Base-by-base conservation (phyloP, 331 rosid species). In the Prunus yedoensis region DNA sequence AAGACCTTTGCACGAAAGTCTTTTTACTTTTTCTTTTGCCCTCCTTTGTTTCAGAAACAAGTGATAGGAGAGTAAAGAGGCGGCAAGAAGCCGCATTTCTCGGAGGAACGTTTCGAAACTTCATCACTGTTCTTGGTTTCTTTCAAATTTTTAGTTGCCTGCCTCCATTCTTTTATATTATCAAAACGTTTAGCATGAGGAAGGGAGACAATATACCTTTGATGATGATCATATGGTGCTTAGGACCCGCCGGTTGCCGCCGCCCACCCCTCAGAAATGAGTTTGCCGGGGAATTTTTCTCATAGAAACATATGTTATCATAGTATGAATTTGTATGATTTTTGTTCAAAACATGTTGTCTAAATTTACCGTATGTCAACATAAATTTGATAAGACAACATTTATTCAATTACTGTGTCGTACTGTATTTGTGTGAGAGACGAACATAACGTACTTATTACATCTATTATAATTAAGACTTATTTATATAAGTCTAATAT, bases 81-180 rank as follows among this genome's bases (percentile, higher is more conserved):
- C 90, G 90, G 97, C 97, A 90, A 90, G 92, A 74, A 86, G 90
- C 91, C 97, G 94, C 90, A 87, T 87, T 92, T 85, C 35, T 88
- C 92, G 96, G 92, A 79, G 86, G 86, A 85, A 85, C 90, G 84
- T 87, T 91, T 87, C 84, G 89, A 75, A 53, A 71, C 27, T 61
- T 74, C 58, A 71, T 68, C 51, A 73, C 45, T 53, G 68, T 35
- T 65, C 66, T 59, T 82, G 79, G 69, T 77, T 85, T 87, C 81
- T 77, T 68, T 69, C 38, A 45, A 57, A 15, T 57, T 46, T 38
- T 15, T 10, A 15, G 66, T 27, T 61, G 20, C 45, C 21, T 56
- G 23, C 16, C 4, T 59, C 15, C 35, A 1, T 60, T 63, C 15
- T 17, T 35, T 66, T 11, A 13, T 11, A 11, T 50, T 3, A 51